A percentile compares a stretch with the other conserved stretches of the same genome.
phyloP scores from a whole-genome alignment of 176 grass and related monocot genomes.

The Oryza longistaminata region DNA sequence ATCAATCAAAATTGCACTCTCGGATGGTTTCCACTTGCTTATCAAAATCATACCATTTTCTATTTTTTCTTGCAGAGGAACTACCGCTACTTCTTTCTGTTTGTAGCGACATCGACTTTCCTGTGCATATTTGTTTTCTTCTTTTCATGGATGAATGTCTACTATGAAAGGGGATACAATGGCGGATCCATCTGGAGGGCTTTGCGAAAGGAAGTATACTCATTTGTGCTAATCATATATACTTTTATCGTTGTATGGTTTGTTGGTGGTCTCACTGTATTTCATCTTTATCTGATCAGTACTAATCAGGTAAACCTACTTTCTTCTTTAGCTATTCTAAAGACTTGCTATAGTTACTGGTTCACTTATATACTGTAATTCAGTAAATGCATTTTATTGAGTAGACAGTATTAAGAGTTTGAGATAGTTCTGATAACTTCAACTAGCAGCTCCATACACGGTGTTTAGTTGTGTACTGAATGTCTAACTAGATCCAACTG shows the following conservation, averaged over 20 bases:
- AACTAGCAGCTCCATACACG: conserved; percentile 17
- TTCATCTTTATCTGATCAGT: conserved; percentile 71
- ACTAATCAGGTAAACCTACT: conserved; percentile 60
- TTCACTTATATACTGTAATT: background rate
- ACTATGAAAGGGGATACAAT: conserved; percentile 36
- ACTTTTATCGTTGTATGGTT: conserved; percentile 70
- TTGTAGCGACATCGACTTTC: conserved; percentile 61
- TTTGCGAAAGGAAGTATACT: conserved; percentile 45
- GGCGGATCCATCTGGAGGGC: conserved; percentile 45
- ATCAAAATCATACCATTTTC: conserved; percentile 24
- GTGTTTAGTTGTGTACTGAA: background rate
- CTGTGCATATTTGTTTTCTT: conserved; percentile 63
- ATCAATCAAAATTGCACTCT: background rate
- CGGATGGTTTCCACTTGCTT: background rate
- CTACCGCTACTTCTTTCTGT: conserved; percentile 68
- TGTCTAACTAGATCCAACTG: background rate
- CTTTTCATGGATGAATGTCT: conserved; percentile 56
- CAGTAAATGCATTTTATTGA: background rate
- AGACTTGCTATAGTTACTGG: conserved; percentile 1
- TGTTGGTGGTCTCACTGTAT: conserved; percentile 63
- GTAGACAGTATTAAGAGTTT: background rate
- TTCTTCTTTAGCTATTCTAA: background rate
- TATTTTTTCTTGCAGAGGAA: conserved; percentile 60
- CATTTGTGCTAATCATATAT: conserved; percentile 67
- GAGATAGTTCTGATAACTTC: background rate